Evolutionary conservation across 306 rosid genomes (phyloP).

Genomic region (Sophora flavescens): DNA sequence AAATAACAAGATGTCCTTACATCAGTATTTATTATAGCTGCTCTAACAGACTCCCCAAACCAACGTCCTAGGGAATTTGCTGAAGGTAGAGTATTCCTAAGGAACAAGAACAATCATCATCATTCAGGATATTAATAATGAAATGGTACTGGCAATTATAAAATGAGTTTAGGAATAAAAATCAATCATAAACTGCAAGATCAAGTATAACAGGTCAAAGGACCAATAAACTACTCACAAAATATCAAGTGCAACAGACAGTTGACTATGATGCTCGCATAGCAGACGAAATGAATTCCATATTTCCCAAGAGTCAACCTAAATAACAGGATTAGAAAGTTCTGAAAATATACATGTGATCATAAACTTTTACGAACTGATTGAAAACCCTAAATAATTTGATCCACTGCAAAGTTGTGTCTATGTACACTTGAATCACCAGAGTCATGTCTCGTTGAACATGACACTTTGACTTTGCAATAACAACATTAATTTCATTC

Average conservation of each 20-base stretch:
- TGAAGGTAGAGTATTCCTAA: conserved; percentile 59
- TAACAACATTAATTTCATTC: not conserved
- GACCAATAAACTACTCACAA: conserved; percentile 58
- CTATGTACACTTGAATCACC: not conserved
- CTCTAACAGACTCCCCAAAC: conserved; percentile 99
- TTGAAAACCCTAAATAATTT: conserved; percentile 1
- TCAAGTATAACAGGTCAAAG: conserved; percentile 3
- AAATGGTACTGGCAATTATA: not conserved
- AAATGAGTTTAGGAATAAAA: not conserved
- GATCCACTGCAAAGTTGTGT: not conserved
- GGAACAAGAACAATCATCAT: not conserved
- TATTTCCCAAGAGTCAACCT: conserved; percentile 77
- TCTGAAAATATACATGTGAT: not conserved
- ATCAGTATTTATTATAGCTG: conserved; percentile 76
- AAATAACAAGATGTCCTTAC: conserved; percentile 53
- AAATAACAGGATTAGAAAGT: conserved; percentile 36
- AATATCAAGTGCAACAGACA: conserved; percentile 81
- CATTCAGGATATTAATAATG: conserved; percentile 6
- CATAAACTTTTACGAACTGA: not conserved
- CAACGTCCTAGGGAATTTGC: conserved; percentile 83
- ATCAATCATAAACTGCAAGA: not conserved
- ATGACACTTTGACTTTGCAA: too few species aligned
- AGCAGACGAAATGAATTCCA: conserved; percentile 56
- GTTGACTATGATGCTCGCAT: conserved; percentile 53
- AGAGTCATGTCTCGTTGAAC: too few species aligned